phyloP scores from a whole-genome alignment of 2,329 filamentous ascomycete species.

The Acephala macrosclerotiorum region DNA sequence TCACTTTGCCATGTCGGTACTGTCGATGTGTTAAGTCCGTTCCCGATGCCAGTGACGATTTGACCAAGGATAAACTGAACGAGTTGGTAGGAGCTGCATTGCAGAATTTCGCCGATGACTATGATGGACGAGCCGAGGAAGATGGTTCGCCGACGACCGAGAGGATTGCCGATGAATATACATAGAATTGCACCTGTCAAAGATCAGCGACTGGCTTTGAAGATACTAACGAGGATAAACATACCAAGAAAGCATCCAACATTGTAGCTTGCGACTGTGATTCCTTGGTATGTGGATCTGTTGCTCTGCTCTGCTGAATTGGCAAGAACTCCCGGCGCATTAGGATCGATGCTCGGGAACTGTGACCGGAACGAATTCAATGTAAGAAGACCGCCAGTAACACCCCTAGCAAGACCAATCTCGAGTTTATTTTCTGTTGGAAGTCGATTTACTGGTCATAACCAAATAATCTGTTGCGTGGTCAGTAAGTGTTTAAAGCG shows the following conservation, averaged over 20 bases:
- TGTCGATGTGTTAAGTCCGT: background rate
- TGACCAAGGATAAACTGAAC: background rate
- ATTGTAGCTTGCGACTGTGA: conserved; percentile 4
- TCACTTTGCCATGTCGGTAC: conserved; percentile 5
- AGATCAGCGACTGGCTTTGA: background rate
- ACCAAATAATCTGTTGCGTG: background rate
- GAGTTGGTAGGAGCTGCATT: background rate
- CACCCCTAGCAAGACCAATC: background rate
- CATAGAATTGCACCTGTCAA: background rate
- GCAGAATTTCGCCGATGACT: background rate
- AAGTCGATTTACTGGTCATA: background rate
- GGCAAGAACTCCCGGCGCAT: background rate
- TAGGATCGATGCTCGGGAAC: background rate
- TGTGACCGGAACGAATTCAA: background rate
- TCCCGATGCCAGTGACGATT: conserved; percentile 4
- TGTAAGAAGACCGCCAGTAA: conserved; percentile 1
- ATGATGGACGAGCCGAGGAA: background rate
- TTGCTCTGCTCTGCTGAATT: background rate
- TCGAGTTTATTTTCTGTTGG: background rate
- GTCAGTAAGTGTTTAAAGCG: background rate
- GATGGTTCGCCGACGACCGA: background rate
- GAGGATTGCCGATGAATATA: background rate
- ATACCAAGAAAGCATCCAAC: background rate
- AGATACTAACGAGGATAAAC: background rate
- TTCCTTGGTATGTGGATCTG: background rate